A percentile compares a stretch with the other conserved stretches of the same genome.
Evolutionary conservation across 2,329 filamentous ascomycete genomes (phyloP).

Genomic region (Colletotrichum sidae): DNA sequence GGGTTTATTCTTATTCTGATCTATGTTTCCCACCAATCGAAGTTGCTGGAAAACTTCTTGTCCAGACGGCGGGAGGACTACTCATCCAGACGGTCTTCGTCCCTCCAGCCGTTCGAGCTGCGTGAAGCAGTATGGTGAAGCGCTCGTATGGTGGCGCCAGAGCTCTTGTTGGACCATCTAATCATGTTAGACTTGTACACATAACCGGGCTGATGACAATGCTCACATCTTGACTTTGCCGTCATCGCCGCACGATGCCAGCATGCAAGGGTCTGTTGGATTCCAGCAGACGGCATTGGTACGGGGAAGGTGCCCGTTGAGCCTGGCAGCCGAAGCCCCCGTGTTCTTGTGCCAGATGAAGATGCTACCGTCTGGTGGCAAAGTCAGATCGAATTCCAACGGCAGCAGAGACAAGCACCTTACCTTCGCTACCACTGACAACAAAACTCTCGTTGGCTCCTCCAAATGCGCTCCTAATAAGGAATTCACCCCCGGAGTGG

Average conservation of each 20-base stretch:
- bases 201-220: background rate
- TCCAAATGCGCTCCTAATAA: conserved; percentile 87
- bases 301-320: conserved; percentile 79
- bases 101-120: conserved; percentile 31
- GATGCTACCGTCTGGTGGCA: conserved; percentile 69
- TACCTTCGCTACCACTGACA: conserved; percentile 90
- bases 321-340: conserved; percentile 78
- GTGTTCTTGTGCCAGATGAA: conserved; percentile 93
- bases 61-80: conserved; percentile 3
- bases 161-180: conserved; percentile 44
- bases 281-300: conserved; percentile 95
- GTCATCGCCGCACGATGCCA: conserved; percentile 94
- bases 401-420: conserved; percentile 39
- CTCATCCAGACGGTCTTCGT: conserved; percentile 19
- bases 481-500: conserved; percentile 78
- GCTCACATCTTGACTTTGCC: conserved; percentile 85
- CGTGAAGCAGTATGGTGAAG: conserved; percentile 29
- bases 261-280: conserved; percentile 82
- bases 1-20: conserved; percentile 24
- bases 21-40: conserved; percentile 15
- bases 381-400: background rate
- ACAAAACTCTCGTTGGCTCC: conserved; percentile 94
- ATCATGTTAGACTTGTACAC: conserved; percentile 2
- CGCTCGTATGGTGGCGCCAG: conserved; percentile 39
- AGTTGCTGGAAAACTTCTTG: background rate